These are phyloP conservation scores for Juglanconis juglandina DNA, from an alignment of 2,329 filamentous ascomycete species.

Conservation along the genomic window DNA sequence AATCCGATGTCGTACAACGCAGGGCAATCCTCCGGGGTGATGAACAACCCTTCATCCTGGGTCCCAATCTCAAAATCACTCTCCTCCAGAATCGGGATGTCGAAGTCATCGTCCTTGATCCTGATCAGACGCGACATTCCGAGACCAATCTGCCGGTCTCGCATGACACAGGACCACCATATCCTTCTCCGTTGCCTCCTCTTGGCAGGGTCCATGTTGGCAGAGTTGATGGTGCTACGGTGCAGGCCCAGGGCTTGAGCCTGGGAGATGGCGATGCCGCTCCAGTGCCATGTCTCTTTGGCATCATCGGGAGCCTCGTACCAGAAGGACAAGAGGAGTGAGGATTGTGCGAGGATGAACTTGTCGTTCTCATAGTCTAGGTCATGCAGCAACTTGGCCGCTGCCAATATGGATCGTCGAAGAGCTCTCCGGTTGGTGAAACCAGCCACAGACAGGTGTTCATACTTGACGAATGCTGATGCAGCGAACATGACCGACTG, in stretches of 20 bases:
- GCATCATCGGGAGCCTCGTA: constrained; percentile 96
- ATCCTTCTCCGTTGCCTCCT: constrained; percentile 90
- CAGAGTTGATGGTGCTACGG: constrained; percentile 69
- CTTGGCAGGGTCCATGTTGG: constrained; percentile 68
- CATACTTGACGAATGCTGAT: constrained; percentile 81
- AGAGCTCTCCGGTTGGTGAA: constrained; percentile 76
- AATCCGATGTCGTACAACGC: constrained; percentile 67
- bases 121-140: constrained; percentile 91
- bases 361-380: constrained; percentile 93
- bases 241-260: constrained; percentile 92
- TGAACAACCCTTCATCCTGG: constrained; percentile 64
- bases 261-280: constrained; percentile 90
- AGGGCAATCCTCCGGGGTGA: constrained; percentile 67
- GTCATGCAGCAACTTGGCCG: constrained; percentile 85
- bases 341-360: constrained; percentile 80
- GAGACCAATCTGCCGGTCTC: constrained; percentile 85
- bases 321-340: constrained; percentile 94
- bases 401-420: constrained; percentile 83
- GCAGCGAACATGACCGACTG: constrained; percentile 95
- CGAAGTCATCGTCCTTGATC: constrained; percentile 90
- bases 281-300: constrained; percentile 98
- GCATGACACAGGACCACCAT: constrained; percentile 98
- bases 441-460: constrained; percentile 70
- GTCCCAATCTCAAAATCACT: constrained; percentile 77
- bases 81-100: constrained; percentile 84